Base-by-base conservation (phyloP, 2,329 filamentous ascomycete genomes). In the Aspergillus sp. region DNA sequence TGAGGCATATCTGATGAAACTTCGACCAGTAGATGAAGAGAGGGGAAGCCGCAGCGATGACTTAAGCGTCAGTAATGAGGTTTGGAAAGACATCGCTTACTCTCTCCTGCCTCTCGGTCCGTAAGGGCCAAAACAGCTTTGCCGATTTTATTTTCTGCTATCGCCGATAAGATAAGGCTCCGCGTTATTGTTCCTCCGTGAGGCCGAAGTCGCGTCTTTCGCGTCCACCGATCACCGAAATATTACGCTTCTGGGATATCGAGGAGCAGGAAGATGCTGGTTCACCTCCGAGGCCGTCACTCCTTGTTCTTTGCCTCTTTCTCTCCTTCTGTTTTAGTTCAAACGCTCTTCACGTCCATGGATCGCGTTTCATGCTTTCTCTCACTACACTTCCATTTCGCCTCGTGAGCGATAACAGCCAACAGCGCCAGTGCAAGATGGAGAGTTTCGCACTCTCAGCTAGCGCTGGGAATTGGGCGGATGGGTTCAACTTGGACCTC, bases 1-100 rank as follows among this genome's bases (percentile, higher is more conserved):
- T 47, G 87, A 89, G 23, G 84, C 83, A 70, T 79, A 71, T 62
- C 83, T 81, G 38, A 71, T 69, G 23, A 56, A 51, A 9, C 46
- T 62, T 64, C 71, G 57, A 59, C 59, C 62, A 63, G 49, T 48
- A 22, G 48, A 31, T 7, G 57, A 49, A 8, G 49, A 45, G 30
- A 54, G 51, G 22, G 68, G 62, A 38, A 57, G 56, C 11, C 64
- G 68, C 11, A 69, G 60, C 57, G 50, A 51, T 7, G 46, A 43
- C 19, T 15, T 28, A 3, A 58, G 17, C 15, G 54, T 45, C 30
- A n/a, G 49, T 7, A 61, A 28, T 8, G 30, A 46, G 31, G 50
- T 23, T 34, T 22, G 28, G 23, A 58, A 28, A 54, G 50, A 57
- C 59, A 61, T 61, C 28, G 30, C 57, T 30, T 34, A 19, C n/a